Evolutionary conservation across 2,329 filamentous ascomycete species (phyloP).

Genomic region (Exophiala xenobiotica): DNA sequence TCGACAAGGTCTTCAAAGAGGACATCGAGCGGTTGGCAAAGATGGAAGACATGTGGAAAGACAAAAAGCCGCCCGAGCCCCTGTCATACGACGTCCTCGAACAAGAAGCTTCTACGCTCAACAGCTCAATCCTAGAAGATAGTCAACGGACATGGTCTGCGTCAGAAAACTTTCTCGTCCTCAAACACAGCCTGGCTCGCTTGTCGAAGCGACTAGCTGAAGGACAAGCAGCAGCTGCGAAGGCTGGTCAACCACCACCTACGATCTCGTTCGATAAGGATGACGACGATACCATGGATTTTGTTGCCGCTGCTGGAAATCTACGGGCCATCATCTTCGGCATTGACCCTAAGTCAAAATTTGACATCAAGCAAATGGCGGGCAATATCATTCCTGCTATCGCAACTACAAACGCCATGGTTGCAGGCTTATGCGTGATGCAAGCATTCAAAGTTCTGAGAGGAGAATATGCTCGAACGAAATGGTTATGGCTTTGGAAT

Average conservation of each 20-base stretch:
- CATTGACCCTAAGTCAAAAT: conserved; percentile 84
- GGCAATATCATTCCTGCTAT: conserved; percentile 99
- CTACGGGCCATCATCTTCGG: conserved; percentile 85
- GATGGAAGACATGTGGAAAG: conserved; percentile 97
- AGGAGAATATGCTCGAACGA: conserved; percentile 67
- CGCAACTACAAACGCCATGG: conserved; percentile 95
- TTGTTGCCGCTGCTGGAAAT: conserved; percentile 87
- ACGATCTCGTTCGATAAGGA: conserved; percentile 93
- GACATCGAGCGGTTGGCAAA: conserved; percentile 79
- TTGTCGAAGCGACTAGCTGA: conserved; percentile 71
- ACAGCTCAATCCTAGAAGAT: conserved; percentile 56
- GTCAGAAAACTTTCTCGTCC: conserved; percentile 80
- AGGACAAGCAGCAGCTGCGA: conserved; percentile 57
- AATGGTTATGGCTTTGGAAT: conserved; percentile 81
- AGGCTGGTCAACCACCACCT: conserved; percentile 44
- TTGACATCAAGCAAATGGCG: conserved; percentile 98
- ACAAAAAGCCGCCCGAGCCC: conserved; percentile 69
- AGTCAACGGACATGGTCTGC: conserved; percentile 80
- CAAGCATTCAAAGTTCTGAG: conserved; percentile 88
- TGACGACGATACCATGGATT: conserved; percentile 90
- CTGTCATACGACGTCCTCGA: conserved; percentile 67
- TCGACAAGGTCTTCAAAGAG: conserved; percentile 86
- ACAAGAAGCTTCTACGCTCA: conserved; percentile 51
- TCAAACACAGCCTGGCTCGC: conserved; percentile 74
- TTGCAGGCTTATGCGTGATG: conserved; percentile 85